These are phyloP conservation scores for Starmerella scarabaei DNA, from an alignment of 805 yeast species.

Conservation along the genomic window DNA sequence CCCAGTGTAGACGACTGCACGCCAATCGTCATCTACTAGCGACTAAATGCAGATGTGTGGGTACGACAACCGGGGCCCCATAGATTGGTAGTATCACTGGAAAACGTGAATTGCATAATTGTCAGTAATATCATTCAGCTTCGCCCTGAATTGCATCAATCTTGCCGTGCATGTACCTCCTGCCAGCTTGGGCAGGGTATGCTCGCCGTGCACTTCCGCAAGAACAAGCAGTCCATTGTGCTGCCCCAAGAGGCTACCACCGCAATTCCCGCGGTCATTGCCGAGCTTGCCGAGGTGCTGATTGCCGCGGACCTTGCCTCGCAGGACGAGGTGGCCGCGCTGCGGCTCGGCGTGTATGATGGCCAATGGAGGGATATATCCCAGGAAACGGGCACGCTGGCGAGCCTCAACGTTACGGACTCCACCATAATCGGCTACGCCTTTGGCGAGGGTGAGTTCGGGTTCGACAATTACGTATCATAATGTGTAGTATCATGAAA, in stretches of 20 bases:
- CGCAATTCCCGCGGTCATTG: conserved; percentile 14
- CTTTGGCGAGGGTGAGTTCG: conserved; percentile 14
- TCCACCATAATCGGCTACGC: conserved; percentile 13
- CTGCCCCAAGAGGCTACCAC: conserved; percentile 10
- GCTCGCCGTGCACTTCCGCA: conserved; percentile 18
- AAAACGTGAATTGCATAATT: too few species aligned
- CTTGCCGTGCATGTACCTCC: too few species aligned
- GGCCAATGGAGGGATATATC: conserved; percentile 15
- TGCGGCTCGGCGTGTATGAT: conserved; percentile 15
- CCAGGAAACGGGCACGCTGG: conserved; percentile 8
- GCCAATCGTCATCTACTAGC: background rate
- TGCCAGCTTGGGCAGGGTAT: conserved; percentile 1
- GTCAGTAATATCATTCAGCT: too few species aligned
- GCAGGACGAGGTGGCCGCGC: conserved; percentile 16
- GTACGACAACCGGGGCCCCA: too few species aligned
- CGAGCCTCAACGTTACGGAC: conserved; percentile 8
- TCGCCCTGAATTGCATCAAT: too few species aligned
- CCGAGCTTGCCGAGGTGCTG: conserved; percentile 22
- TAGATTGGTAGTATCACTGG: too few species aligned
- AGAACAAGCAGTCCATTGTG: conserved; percentile 10
- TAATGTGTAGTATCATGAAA: background rate
- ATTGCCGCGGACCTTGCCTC: conserved; percentile 17
- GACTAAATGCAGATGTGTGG: background rate
- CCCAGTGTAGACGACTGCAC: conserved; percentile 1
- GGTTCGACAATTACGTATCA: conserved; percentile 9